phyloP scores from a whole-genome alignment of 257 asterid genomes.

The Thymus quinquecostatus region DNA sequence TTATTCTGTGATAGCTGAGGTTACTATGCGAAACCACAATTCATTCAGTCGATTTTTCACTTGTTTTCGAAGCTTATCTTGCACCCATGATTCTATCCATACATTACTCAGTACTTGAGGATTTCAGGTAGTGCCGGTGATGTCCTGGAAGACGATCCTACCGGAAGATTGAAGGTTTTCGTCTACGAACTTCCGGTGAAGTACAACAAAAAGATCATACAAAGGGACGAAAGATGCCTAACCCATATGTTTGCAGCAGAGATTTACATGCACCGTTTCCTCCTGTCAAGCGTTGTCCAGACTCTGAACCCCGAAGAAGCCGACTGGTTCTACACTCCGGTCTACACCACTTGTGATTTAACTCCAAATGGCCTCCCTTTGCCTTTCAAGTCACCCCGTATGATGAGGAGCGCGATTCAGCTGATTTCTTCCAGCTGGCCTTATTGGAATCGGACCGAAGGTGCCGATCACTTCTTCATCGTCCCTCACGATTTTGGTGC shows the following conservation, averaged over 20 bases:
- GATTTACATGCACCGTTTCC: constrained; percentile 81
- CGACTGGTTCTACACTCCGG: constrained; percentile 88
- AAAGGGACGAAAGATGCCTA: constrained; percentile 80
- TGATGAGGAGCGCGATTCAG: constrained; percentile 91
- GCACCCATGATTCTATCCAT: too few relatives aligned
- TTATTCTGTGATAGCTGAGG: too few relatives aligned
- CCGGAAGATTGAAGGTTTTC: constrained; percentile 78
- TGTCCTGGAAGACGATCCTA: constrained; percentile 88
- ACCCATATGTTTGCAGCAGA: constrained; percentile 95
- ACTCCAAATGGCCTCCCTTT: constrained; percentile 84
- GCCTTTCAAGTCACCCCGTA: constrained; percentile 81
- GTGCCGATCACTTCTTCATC: constrained; percentile 88
- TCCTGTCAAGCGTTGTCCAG: constrained; percentile 70
- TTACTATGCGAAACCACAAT: too few relatives aligned
- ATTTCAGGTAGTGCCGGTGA: constrained; percentile 90
- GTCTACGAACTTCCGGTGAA: constrained; percentile 89
- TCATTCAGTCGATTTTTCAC: too few relatives aligned
- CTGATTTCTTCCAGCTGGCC: constrained; percentile 84
- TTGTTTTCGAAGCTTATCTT: too few relatives aligned
- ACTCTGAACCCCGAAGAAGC: constrained; percentile 90
- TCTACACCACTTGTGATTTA: constrained; percentile 78
- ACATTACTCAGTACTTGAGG: background rate
- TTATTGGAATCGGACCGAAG: constrained; percentile 90
- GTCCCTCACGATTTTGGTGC: constrained; percentile 88
- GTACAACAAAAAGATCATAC: constrained; percentile 73